Base-by-base conservation (phyloP, 371 early-diverging fungal genomes). In the Rhizomucor pusillus region DNA sequence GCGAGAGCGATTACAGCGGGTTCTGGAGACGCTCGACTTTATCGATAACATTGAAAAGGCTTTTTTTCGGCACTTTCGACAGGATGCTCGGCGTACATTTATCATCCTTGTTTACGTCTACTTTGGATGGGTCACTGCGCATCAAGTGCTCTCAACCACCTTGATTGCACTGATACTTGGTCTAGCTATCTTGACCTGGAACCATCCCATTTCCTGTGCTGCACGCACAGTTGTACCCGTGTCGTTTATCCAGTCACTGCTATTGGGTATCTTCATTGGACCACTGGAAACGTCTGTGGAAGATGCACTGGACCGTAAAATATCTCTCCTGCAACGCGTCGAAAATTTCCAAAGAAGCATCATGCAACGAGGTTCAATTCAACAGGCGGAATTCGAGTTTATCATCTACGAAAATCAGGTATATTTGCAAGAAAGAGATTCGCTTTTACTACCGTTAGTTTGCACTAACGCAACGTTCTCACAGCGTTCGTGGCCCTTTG, bases 321-420 rank as follows among this genome's bases (percentile, higher is more conserved):
- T 43, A 5, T 51, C 61, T 7, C 20, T 60, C 5, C n/a, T 40
- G 13, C 56, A 60, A 39, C 51, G 51, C 19, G 56, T 43, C 4
- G 52, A 55, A 22, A 51, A 55, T 24, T 55, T 52, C 39, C 61
- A 55, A 33, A 25, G 47, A 5, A 20, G 55, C 22, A 25, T 37
- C 10, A 49, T 60, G 39, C 56, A 55, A 23, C 24, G 20, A 19
- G 24, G 50, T 19, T 23, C 52, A 14, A 12, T 46, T 12, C 34
- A 40, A 2, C 41, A 16, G 11, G 24, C 50, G 16, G 52, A 50
- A 33, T 60, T 60, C 49, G 46, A 41, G 37, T 60, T 60, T 52
- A 51, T 56, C 34, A 6, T 60, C 9, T 55, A 55, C 49, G 61
- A 60, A 47, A 60, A 60, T 25, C 56, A 60, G 52, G 61, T 55